Evolutionary conservation across 208 protist species (phyloP), one percentile per base, ranked within the genome.

Genomic region (Wallacemonas sp.): DNA sequence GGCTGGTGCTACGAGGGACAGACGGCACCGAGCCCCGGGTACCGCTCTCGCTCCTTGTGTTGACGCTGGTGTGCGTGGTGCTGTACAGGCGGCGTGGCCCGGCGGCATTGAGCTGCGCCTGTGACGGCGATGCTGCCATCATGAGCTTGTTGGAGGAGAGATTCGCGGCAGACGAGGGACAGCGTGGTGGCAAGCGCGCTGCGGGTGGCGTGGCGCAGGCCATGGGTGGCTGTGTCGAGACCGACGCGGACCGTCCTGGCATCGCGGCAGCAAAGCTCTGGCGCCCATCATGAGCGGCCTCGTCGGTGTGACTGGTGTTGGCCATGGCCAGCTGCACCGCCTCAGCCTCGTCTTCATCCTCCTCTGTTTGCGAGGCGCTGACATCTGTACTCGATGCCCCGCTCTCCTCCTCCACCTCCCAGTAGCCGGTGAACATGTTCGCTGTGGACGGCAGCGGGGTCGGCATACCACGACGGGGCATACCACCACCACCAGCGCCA

Each of bases 341-440:
- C n/a, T 48, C 56, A n/a, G n/a, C 68, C 27, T 78, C 68, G 41
- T 66, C 70, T 26, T 64, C 68, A 1, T 88, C 78, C 8, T 34
- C 66, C 36, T 75, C 78, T 21, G 77, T 84, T 48, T 82, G 77
- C 0, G 77, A 85, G 14, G 72, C 76, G 26, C 71, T 82, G n/a
- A 80, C 56, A 36, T 78, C 77, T 1, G 80, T 87, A 64, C 83
- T 90, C 14, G 70, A 82, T 19, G 72, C 80, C 11, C 66, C 77
- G 34, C 76, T 76, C 39, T 88, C 76, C 64, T 71, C 76, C 46
- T 81, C 74, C 0, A 70, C 58, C 47, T 81, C 79, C 16, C 77
- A 68, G 43, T 71, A 85, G 19, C 65, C 61, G 17, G 74, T 72
- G 61, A 89, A 74, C 80, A 89, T 85, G 74, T 86, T 89, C 11